Base-by-base conservation (phyloP, 2,329 filamentous ascomycete species). In the Colletotrichum karsti region DNA sequence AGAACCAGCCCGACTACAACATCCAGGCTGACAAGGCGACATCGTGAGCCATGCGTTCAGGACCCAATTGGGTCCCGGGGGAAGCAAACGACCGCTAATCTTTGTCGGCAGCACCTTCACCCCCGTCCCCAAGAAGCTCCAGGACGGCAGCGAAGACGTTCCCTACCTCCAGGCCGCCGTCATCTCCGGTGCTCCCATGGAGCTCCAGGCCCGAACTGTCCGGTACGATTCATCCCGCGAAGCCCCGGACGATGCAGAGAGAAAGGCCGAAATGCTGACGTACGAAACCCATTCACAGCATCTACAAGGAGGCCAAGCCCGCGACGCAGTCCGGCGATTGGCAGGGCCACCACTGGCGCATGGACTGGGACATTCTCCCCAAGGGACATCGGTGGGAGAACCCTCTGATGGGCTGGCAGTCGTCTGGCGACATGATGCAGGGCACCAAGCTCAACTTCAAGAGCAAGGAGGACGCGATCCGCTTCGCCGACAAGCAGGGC, bases 351-450 rank as follows among this genome's bases (percentile, higher is more conserved):
- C 89, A 92, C 76, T 99, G 96, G 96, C 92, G 95, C 56, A 97
- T 99, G 94, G 96, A 99, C 80, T 99, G 96, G 96, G 96, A 99
- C 79, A 90, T 97, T 54, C 87, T 98, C 33, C 83, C 87, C 74
- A 98, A 97, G 84, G 96, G 96, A 69, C 93, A 98, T 82, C 90
- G 96, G 74, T 99, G 96, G 97, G 96, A 99, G 85, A 99, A 99
- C 83, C 93, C 92, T 51, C 83, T 99, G 79, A 99, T 99, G 90
- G 96, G 96, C 69, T 99, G 97, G 97, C 95, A 98, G 79, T 98
- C 95, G 24, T 97, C 94, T 18, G 95, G 88, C 63, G 96, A 99
- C 81, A 90, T 90, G 78, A 96, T 99, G 94, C 95, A 99, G 81
- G 95, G 94, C 76, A 97, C 94, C 54, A 89, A 94, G 78, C 82